These are phyloP conservation scores for grape (Vitis vinifera) DNA, from an alignment of 164 flowering plant genomes.

Conservation along the genomic window DNA sequence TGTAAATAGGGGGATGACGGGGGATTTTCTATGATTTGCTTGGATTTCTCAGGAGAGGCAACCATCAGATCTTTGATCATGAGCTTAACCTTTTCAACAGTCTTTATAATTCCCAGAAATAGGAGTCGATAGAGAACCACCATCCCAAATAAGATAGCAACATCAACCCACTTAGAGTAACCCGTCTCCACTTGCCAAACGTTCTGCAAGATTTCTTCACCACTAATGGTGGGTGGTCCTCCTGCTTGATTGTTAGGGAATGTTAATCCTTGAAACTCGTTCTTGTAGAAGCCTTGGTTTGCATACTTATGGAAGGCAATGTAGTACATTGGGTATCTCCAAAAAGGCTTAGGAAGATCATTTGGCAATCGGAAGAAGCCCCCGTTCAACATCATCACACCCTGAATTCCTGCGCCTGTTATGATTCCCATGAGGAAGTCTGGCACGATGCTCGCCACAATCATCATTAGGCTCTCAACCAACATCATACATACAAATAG, in stretches of 20 bases:
- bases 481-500: constrained; percentile 15
- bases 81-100: constrained; percentile 35
- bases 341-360: constrained; percentile 27
- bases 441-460: constrained; percentile 12
- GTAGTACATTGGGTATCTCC: constrained; percentile 29
- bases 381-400: constrained; percentile 12
- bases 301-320: constrained; percentile 28
- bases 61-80: constrained; percentile 17
- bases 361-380: constrained; percentile 13
- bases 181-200: constrained; percentile 37
- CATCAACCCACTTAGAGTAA: no score
- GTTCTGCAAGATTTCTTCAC: constrained; percentile 10
- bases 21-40: background rate
- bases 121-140: constrained; percentile 39
- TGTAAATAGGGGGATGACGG: no score
- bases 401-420: background rate
- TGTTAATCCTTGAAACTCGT: background rate
- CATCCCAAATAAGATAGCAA: constrained; percentile 42
- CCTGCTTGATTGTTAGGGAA: constrained; percentile 11
- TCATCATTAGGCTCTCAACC: constrained; percentile 22
- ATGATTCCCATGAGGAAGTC: constrained; percentile 15
- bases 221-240: constrained; percentile 11
- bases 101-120: constrained; percentile 43
- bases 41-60: background rate
- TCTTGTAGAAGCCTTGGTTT: constrained; percentile 18